A percentile compares a stretch with the other conserved stretches of the same genome.
Conservation (phyloP, 495 filamentous ascomycete genomes). For the Recurvomyces mirabilis region DNA sequence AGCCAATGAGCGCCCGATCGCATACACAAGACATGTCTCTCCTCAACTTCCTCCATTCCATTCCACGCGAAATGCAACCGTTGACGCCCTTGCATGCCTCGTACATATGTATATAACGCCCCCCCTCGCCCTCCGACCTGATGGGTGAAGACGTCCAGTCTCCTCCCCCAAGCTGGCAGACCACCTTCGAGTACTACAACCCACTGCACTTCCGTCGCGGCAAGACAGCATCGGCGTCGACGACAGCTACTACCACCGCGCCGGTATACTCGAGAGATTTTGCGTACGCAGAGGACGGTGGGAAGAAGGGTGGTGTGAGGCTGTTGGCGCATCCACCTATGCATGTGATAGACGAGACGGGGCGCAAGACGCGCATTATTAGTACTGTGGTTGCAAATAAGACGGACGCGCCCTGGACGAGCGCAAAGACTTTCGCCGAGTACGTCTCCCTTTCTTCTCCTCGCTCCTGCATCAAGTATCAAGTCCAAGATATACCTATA, state of each 20-base stretch:
- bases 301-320: conserved; percentile 21
- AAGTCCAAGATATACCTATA: neutral
- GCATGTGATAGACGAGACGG: no score
- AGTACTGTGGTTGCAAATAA: no score
- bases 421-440: conserved; percentile 37
- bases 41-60: no score
- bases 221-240: neutral
- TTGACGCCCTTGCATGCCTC: neutral
- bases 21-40: no score
- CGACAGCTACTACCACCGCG: neutral
- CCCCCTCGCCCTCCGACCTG: conserved; percentile 6
- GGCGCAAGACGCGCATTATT: no score
- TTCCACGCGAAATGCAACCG: conserved; percentile 1
- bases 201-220: neutral
- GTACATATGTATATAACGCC: conserved; percentile 4
- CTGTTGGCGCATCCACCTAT: conserved; percentile 29
- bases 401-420: conserved; percentile 7
- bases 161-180: conserved; percentile 4
- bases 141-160: conserved; percentile 5
- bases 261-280: conserved; percentile 33
- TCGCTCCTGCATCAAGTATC: neutral
- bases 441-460: conserved; percentile 24
- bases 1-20: no score
- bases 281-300: conserved; percentile 30
- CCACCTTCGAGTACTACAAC: conserved; percentile 7